A percentile compares a stretch with the other conserved stretches of the same genome.
phyloP scores from a whole-genome alignment of 148 eudicot genomes.

The Silene conica region DNA sequence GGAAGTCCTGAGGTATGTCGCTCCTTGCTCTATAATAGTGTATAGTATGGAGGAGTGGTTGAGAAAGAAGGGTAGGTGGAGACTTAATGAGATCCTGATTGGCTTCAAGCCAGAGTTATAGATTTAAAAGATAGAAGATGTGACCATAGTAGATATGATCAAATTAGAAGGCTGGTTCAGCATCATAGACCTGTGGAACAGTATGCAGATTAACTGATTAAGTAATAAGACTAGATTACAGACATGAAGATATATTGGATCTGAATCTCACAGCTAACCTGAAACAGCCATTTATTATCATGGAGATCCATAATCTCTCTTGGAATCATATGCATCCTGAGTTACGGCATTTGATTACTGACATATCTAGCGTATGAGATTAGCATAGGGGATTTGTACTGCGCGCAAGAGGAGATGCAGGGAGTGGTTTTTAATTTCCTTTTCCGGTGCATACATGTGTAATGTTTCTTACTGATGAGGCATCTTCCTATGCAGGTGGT shows the following conservation, averaged over 20 bases:
- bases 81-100: not conserved
- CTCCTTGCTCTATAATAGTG: not conserved
- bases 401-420: not conserved
- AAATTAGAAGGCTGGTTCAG: constrained; percentile 1
- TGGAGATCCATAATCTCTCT: not conserved
- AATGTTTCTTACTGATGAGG: not conserved
- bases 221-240: not conserved
- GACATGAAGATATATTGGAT: not conserved
- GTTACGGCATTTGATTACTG: not conserved
- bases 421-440: not conserved
- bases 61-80: not conserved
- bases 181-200: not conserved
- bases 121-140: not conserved
- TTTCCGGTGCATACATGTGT: not conserved
- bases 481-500: constrained; percentile 45
- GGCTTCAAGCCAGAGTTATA: not conserved
- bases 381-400: not conserved
- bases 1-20: constrained; percentile 59
- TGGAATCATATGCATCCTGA: not conserved
- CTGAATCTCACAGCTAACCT: not conserved
- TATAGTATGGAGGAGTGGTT: not conserved
- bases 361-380: not conserved
- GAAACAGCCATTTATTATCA: not conserved
- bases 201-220: not conserved
- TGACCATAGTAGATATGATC: not conserved